phyloP scores from a whole-genome alignment of 768 basidiomycete genomes.

The Boletus bicolor region DNA sequence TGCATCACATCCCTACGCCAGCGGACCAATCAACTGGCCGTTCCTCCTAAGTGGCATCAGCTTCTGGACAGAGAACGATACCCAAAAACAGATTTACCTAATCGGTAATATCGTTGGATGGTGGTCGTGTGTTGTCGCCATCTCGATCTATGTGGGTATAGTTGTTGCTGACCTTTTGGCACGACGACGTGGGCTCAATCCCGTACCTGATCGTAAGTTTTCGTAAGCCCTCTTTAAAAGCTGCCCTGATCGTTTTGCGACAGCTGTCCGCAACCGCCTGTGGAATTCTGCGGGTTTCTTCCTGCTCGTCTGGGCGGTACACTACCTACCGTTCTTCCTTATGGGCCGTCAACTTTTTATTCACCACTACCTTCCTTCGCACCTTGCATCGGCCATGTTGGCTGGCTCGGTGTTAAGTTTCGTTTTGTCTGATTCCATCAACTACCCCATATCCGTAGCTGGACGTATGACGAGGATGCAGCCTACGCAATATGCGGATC shows the following conservation, averaged over 20 bases:
- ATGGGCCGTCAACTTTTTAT: constrained; percentile 97
- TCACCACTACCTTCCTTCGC: constrained; percentile 97
- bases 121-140: constrained; percentile 87
- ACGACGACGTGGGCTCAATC: constrained; percentile 76
- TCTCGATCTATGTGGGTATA: constrained; percentile 88
- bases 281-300: constrained; percentile 98
- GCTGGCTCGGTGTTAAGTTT: constrained; percentile 92
- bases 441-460: constrained; percentile 82
- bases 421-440: constrained; percentile 83
- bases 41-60: constrained; percentile 95
- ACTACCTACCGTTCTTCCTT: constrained; percentile 96
- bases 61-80: constrained; percentile 91
- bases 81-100: constrained; percentile 91
- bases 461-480: constrained; percentile 63
- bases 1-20: constrained; percentile 96
- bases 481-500: constrained; percentile 58
- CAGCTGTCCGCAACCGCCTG: constrained; percentile 89
- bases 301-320: constrained; percentile 89
- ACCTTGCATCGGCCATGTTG: constrained; percentile 87
- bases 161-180: constrained; percentile 88
- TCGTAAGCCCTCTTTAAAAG: background rate
- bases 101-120: constrained; percentile 93
- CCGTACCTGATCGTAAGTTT: constrained; percentile 81
- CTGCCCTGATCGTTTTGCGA: constrained; percentile 1
- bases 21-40: constrained; percentile 96